These are phyloP conservation scores for Paraconiothyrium sp. DNA, from an alignment of 2,329 filamentous ascomycete species.

Conservation along the genomic window DNA sequence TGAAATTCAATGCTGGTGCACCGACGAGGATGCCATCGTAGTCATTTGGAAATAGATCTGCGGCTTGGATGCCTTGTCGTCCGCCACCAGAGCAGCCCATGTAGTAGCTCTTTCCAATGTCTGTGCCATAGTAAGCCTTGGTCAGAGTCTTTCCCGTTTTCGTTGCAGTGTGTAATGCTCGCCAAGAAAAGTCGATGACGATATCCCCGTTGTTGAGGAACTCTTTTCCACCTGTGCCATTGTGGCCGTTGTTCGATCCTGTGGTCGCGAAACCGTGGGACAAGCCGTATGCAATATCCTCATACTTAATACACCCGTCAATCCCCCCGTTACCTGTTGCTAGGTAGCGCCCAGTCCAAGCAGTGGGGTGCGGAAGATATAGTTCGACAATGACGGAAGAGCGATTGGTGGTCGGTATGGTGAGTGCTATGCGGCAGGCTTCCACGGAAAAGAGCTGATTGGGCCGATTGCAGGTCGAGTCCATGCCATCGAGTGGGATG, in stretches of 20 bases:
- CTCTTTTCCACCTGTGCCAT: slow-evolving; percentile 54
- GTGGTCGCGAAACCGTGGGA: slow-evolving; percentile 51
- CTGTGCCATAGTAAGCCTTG: slow-evolving; percentile 48
- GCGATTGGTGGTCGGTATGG: slow-evolving; percentile 51
- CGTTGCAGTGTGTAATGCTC: slow-evolving; percentile 54
- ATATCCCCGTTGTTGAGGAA: slow-evolving; percentile 58
- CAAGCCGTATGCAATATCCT: slow-evolving; percentile 51
- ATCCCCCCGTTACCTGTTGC: slow-evolving; percentile 55
- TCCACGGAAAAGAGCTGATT: slow-evolving; percentile 50
- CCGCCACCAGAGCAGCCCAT: slow-evolving; percentile 48
- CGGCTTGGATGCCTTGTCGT: slow-evolving; percentile 41
- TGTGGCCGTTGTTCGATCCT: slow-evolving; percentile 54
- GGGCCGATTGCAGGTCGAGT: slow-evolving; percentile 39
- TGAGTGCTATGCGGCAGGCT: slow-evolving; percentile 55
- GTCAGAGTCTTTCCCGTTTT: slow-evolving; percentile 51
- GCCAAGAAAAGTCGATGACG: slow-evolving; percentile 59
- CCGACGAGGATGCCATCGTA: slow-evolving; percentile 49
- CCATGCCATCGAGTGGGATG: background rate
- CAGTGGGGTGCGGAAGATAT: slow-evolving; percentile 44
- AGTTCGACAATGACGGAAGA: slow-evolving; percentile 55
- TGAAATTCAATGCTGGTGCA: slow-evolving; percentile 43
- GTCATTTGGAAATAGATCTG: slow-evolving; percentile 42
- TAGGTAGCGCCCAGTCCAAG: slow-evolving; percentile 53
- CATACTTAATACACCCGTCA: slow-evolving; percentile 52
- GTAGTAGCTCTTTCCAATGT: slow-evolving; percentile 44